phyloP scores from a whole-genome alignment of 495 filamentous ascomycete genomes.

The Penicillium herquei region DNA sequence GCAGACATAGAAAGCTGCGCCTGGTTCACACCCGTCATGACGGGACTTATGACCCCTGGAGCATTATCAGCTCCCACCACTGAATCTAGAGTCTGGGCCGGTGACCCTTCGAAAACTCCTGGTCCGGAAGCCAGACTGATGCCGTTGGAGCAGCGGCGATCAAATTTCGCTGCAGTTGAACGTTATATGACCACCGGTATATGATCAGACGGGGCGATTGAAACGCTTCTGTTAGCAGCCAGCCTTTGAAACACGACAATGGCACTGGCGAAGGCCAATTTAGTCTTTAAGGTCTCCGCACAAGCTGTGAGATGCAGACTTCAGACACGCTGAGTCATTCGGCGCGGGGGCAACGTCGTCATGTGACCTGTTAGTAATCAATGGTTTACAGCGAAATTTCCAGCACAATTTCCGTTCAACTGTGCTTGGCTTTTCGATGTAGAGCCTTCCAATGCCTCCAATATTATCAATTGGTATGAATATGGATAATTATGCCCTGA shows the following conservation, averaged over 20 bases:
- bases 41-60: conserved; percentile 39
- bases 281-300: conserved; percentile 12
- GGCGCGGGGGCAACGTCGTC: conserved; percentile 4
- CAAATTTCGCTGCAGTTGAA: conserved; percentile 2
- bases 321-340: conserved; percentile 4
- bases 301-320: conserved; percentile 8
- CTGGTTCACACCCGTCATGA: conserved; percentile 45
- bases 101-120: conserved; percentile 38
- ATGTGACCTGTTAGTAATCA: neutral
- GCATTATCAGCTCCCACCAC: conserved; percentile 35
- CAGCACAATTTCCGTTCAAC: too few relatives aligned
- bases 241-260: neutral
- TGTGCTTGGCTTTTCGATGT: too few relatives aligned
- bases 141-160: conserved; percentile 15
- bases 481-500: too few relatives aligned
- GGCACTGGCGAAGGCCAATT: conserved; percentile 2
- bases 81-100: conserved; percentile 29
- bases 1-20: conserved; percentile 32
- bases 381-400: too few relatives aligned
- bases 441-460: too few relatives aligned
- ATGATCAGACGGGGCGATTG: neutral
- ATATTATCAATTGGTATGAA: too few relatives aligned
- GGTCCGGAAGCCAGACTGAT: conserved; percentile 45
- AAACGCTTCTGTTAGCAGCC: neutral
- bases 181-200: neutral